A percentile compares a stretch with the other conserved stretches of the same genome.
Evolutionary conservation across 2,329 filamentous ascomycete genomes (phyloP).

Genomic region (Thelonectria blattea): DNA sequence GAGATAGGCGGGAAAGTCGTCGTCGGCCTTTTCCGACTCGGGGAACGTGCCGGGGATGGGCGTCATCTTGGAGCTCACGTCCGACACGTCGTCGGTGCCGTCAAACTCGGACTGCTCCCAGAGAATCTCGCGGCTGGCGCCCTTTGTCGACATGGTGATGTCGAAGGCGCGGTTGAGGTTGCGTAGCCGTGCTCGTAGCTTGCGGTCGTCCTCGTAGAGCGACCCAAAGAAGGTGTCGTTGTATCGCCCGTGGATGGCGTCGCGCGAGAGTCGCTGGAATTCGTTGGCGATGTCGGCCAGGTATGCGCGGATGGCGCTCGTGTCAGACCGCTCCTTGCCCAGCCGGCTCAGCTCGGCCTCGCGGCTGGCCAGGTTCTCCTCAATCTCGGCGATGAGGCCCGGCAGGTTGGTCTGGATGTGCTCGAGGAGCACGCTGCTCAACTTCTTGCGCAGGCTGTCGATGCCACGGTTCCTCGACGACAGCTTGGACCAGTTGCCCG

Average conservation of each 20-base stretch:
- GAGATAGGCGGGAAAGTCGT: slow-evolving; percentile 38
- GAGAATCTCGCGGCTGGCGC: slow-evolving; percentile 30
- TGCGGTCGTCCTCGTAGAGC: slow-evolving; percentile 21
- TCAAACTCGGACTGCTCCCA: background rate
- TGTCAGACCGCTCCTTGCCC: slow-evolving; percentile 29
- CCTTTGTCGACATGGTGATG: slow-evolving; percentile 35
- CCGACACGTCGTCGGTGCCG: background rate
- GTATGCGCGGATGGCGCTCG: slow-evolving; percentile 41
- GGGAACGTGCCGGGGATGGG: slow-evolving; percentile 4
- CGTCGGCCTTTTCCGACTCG: background rate
- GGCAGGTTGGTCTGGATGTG: slow-evolving; percentile 40
- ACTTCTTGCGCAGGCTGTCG: slow-evolving; percentile 41
- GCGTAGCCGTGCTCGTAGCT: slow-evolving; percentile 40
- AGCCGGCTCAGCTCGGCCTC: slow-evolving; percentile 28
- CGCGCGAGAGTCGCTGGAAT: slow-evolving; percentile 42
- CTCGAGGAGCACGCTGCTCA: slow-evolving; percentile 41
- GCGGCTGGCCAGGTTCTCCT: slow-evolving; percentile 28
- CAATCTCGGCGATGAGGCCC: slow-evolving; percentile 36
- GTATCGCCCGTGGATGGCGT: slow-evolving; percentile 41
- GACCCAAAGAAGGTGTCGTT: slow-evolving; percentile 47
- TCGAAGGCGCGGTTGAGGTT: slow-evolving; percentile 42
- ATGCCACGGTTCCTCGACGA: slow-evolving; percentile 43
- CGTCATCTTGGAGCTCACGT: slow-evolving; percentile 5
- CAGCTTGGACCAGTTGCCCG: slow-evolving; percentile 36
- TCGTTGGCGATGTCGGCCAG: slow-evolving; percentile 44